Evolutionary conservation across 169 alveolate genomes (phyloP).

Genomic region (Eimeria acervulina): DNA sequence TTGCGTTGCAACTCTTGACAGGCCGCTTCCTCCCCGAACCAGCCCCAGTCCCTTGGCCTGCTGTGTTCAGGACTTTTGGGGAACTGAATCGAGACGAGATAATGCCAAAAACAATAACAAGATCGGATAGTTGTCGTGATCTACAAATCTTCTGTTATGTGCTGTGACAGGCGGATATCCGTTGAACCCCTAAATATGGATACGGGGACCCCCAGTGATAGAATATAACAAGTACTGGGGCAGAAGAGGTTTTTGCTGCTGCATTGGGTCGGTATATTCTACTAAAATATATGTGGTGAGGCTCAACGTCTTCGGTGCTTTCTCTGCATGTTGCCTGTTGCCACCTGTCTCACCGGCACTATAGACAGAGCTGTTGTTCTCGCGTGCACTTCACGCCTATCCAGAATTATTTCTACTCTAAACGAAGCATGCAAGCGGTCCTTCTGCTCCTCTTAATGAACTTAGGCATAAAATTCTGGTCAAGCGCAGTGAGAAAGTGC

Average conservation of each 20-base stretch:
- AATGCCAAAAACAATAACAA: not conserved
- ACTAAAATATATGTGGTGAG: not conserved
- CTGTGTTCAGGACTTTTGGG: not conserved
- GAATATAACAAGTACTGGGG: not conserved
- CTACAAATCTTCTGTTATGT: not conserved
- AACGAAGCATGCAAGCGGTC: not conserved
- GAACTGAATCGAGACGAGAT: not conserved
- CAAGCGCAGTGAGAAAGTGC: not conserved
- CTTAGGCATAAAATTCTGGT: not conserved
- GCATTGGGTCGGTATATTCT: not conserved
- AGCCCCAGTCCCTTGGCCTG: not conserved
- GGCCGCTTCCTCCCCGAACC: no score
- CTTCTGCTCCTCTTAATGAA: not conserved
- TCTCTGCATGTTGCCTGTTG: not conserved
- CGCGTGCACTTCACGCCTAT: not conserved
- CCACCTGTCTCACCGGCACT: not conserved
- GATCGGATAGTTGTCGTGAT: not conserved
- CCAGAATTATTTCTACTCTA: not conserved
- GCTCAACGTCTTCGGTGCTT: not conserved
- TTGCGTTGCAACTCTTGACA: not conserved
- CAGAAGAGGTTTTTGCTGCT: not conserved
- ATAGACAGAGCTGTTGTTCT: no score
- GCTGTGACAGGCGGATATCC: not conserved
- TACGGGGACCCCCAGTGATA: not conserved
- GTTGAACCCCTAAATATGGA: not conserved